Conservation (phyloP, 306 rosid genomes). For the Carpinus fangiana region DNA sequence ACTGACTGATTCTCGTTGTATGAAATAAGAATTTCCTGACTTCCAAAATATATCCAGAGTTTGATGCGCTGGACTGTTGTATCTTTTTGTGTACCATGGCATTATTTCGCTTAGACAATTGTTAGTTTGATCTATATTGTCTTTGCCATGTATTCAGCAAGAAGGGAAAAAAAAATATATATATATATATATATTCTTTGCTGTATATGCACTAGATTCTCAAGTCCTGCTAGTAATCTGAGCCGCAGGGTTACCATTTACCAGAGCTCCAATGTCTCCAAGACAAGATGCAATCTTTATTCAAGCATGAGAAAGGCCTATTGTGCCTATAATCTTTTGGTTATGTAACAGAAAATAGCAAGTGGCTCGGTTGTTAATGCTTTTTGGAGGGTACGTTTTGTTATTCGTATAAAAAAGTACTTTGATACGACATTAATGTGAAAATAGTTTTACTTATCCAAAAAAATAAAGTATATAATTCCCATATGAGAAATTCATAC, state of each 20-base stretch:
- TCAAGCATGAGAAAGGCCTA: neutral
- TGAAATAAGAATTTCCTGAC: conserved; percentile 37
- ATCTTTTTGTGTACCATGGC: conserved; percentile 17
- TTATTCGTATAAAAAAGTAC: no score
- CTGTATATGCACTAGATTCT: neutral
- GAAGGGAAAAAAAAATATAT: neutral
- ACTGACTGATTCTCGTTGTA: conserved; percentile 49
- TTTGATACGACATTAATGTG: no score
- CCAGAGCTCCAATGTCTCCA: neutral
- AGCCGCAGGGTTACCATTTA: neutral
- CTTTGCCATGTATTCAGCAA: no score
- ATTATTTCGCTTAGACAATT: conserved; percentile 2
- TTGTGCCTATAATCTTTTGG: neutral
- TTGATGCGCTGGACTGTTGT: conserved; percentile 26
- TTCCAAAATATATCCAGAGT: conserved; percentile 26
- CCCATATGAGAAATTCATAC: rapidly evolving
- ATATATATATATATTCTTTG: neutral
- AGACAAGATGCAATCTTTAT: neutral
- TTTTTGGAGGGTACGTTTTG: no score
- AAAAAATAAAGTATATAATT: no score
- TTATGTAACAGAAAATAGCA: neutral
- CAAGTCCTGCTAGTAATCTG: neutral
- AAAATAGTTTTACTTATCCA: no score
- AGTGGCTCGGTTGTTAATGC: neutral
- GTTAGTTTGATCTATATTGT: neutral